phyloP scores from a whole-genome alignment of 306 rosid genomes.

The Mucuna pruriens region DNA sequence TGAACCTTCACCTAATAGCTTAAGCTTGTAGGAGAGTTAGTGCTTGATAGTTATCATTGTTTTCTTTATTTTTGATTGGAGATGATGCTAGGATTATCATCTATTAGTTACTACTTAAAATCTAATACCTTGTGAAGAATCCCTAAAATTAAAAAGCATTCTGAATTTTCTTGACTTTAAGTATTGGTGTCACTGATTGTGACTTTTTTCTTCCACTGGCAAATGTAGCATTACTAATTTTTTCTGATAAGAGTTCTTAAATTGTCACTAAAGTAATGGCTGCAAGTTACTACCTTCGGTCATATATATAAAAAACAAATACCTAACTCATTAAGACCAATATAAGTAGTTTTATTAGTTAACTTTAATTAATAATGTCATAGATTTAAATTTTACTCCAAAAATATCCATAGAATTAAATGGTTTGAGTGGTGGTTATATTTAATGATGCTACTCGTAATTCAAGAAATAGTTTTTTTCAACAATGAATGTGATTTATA shows the following conservation, averaged over 20 bases:
- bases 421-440: too few species aligned
- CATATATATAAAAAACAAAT: too few species aligned
- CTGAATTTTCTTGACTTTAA: background rate
- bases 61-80: background rate
- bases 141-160: background rate
- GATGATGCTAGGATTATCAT: slow-evolving; percentile 6
- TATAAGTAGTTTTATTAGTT: too few species aligned
- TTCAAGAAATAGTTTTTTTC: too few species aligned
- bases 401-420: too few species aligned
- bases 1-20: background rate
- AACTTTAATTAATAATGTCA: too few species aligned
- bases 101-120: background rate
- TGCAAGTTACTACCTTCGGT: too few species aligned
- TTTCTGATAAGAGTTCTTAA: background rate
- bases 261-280: background rate
- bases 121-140: background rate
- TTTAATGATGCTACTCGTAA: too few species aligned
- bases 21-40: background rate
- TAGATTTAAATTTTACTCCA: too few species aligned
- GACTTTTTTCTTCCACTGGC: background rate
- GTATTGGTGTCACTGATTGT: background rate
- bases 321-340: too few species aligned
- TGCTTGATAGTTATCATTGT: slow-evolving; percentile 35
- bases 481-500: too few species aligned
- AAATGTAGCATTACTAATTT: background rate